These are phyloP conservation scores for Basidiobolus heterosporus DNA, from an alignment of 371 early-diverging fungal genomes.

Conservation along the genomic window DNA sequence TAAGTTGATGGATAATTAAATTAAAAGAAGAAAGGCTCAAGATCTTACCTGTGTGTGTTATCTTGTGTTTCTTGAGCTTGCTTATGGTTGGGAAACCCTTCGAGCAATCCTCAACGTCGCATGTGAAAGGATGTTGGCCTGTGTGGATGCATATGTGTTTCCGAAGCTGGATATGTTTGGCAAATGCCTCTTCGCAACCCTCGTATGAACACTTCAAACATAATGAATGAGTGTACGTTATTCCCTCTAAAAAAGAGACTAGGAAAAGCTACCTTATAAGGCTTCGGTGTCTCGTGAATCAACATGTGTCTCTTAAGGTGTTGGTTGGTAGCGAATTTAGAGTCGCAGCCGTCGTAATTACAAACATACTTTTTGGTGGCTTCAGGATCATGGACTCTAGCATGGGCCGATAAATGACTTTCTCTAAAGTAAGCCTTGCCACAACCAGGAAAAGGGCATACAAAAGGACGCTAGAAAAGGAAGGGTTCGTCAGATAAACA, in stretches of 20 bases:
- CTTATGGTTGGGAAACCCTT: conserved; percentile 27
- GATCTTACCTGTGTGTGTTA: conserved; percentile 33
- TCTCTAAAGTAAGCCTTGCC: conserved; percentile 30
- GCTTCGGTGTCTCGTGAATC: conserved; percentile 17
- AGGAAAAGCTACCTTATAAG: conserved; percentile 16
- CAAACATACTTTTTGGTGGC: conserved; percentile 20
- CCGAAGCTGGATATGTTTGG: conserved; percentile 32
- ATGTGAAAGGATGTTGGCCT: conserved; percentile 21
- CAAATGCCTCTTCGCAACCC: conserved; percentile 29
- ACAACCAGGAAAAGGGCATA: conserved; percentile 32
- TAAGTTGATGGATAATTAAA: too few relatives aligned
- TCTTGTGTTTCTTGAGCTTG: conserved; percentile 31
- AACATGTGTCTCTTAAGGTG: conserved; percentile 27
- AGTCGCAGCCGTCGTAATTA: conserved; percentile 14
- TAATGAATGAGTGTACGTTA: not conserved
- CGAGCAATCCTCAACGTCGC: conserved; percentile 22
- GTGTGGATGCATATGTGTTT: conserved; percentile 30
- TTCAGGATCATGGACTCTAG: conserved; percentile 25
- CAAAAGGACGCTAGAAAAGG: conserved; percentile 25
- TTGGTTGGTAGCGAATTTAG: conserved; percentile 18
- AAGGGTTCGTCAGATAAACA: conserved; percentile 3
- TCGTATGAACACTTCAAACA: conserved; percentile 24
- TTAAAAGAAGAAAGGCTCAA: too few relatives aligned
- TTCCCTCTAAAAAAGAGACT: not conserved
- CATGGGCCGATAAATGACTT: conserved; percentile 36